Base-by-base conservation (phyloP, 225 moss, liverwort and hornwort genomes). In the Bryoerythrophyllum caledonicum region DNA sequence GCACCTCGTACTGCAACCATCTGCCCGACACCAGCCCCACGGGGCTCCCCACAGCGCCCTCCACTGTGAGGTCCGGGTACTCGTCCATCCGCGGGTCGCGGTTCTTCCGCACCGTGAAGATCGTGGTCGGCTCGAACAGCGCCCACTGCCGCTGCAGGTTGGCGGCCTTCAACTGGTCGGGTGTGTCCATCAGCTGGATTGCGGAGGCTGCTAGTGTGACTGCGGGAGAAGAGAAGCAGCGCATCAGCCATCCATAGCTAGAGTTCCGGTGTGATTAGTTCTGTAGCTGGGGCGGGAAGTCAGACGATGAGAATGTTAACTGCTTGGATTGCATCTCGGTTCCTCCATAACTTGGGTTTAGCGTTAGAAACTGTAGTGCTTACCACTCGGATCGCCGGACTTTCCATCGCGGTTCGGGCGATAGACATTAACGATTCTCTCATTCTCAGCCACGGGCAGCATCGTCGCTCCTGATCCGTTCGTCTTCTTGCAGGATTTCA, bases 1-100 rank as follows among this genome's bases (percentile, higher is more conserved):
- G 59, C 23, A 85, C 68, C 75, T 85, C 66, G 58, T 85, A 85
- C 35, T 78, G 85, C 77, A 85, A 13, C 81, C 81, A 81, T 70
- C 85, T 76, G n/a, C 85, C 85, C 23, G 85, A 75, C 48, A 85
- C 65, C 21, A 85, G 62, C 13, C 74, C 78, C 28, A 81, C 77
- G 14, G 82, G 75, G 16, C 70, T 75, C 25, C 82, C 82, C 2
- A 82, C 75, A 51, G 65, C 41, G 20, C 82, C 82, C 46, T 43
- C 60, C 32, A 82, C 26, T 21, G 75, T 79, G 26, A 82, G 71
- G 46, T 82, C 82, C 5, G 82, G 82, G 48, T 60, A 79, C 10
- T 78, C 82, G 34, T 82, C 82, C 75, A 70, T 74, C 49, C 75
- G 63, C 19, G 78, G 78, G 34, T 82, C 78, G 14, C 54, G 59